Conservation (phyloP, 2,329 filamentous ascomycete genomes). For the Cadophora gregata region DNA sequence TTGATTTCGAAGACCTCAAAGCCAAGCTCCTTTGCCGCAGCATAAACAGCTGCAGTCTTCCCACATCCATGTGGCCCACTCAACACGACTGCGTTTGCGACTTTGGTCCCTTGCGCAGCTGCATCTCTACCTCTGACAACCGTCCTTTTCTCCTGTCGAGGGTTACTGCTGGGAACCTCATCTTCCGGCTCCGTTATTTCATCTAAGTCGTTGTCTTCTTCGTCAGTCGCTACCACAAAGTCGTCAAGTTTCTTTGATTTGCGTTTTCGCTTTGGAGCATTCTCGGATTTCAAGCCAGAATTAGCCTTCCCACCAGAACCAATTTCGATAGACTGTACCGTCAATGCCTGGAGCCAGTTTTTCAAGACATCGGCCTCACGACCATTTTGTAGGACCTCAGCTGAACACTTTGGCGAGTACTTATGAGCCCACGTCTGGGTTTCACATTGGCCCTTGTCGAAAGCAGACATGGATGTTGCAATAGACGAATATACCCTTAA, state of each 20-base stretch:
- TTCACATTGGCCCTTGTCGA: slow-evolving; percentile 81
- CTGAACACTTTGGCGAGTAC: slow-evolving; percentile 74
- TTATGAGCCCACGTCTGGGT: slow-evolving; percentile 78
- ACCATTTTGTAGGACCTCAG: slow-evolving; percentile 77
- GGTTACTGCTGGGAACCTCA: slow-evolving; percentile 46
- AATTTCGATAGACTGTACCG: slow-evolving; percentile 77
- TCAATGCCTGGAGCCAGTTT: slow-evolving; percentile 81
- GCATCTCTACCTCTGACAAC: slow-evolving; percentile 50
- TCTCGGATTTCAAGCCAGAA: slow-evolving; percentile 38
- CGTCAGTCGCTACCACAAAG: slow-evolving; percentile 80
- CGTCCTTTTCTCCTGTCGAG: slow-evolving; percentile 55
- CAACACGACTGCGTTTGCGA: slow-evolving; percentile 81
- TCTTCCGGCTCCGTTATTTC: slow-evolving; percentile 69
- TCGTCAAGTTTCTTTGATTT: slow-evolving; percentile 72
- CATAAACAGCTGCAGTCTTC: slow-evolving; percentile 91
- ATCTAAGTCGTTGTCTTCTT: slow-evolving; percentile 73
- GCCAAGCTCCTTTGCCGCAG: slow-evolving; percentile 86
- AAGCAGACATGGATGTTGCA: slow-evolving; percentile 70
- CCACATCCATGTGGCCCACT: slow-evolving; percentile 90
- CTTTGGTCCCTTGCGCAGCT: slow-evolving; percentile 44
- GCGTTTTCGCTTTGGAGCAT: slow-evolving; percentile 67
- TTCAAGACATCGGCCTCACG: slow-evolving; percentile 73
- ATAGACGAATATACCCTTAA: slow-evolving; percentile 65
- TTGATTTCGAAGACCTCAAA: slow-evolving; percentile 98
- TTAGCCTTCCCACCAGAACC: slow-evolving; percentile 47